Evolutionary conservation across 2,329 filamentous ascomycete species (phyloP), one percentile per base, ranked within the genome.

Genomic region (Paracorniculantispora psalliotae): DNA sequence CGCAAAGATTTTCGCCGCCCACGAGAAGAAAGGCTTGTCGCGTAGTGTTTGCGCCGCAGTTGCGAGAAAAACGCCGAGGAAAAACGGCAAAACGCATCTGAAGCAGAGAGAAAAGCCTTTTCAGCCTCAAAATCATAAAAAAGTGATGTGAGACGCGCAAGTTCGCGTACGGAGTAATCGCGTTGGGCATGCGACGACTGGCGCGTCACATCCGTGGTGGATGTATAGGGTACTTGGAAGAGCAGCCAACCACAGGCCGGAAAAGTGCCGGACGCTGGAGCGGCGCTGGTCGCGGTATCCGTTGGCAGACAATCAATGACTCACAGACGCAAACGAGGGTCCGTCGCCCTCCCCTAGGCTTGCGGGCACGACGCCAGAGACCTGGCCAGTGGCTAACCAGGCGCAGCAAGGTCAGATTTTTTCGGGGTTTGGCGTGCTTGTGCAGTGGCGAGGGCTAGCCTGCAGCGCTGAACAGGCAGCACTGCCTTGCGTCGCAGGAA

Each of bases 1-100:
- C 63, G 66, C 67, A 64, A 62, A 66, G 69, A 67, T 67, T 72
- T 72, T 69, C 61, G 66, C 63, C 60, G 64, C 62, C 60, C 12
- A 23, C 28, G 21, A 25, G 23, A 21, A 23, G 10, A 25, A n/a
- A 8, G 35, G 19, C 23, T 6, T 15, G 13, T 12, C 17, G 5
- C 9, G n/a, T 26, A 23, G 2, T 10, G 12, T 50, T 50, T 26
- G 21, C 23, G 44, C 9, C 39, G 4, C 25, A 4, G 4, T n/a
- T 19, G 21, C 28, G 13, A 21, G 19, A 57, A 19, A 35, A 37
- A 12, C 17, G 9, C n/a, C 4, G 17, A 13, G 43, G n/a, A 6
- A 47, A 48, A 48, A 35, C 8, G 2, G 2, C 6, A 19, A 23
- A 41, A 25, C 25, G 61, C 65, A 60, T 19, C 17, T 7, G 21